phyloP scores from a whole-genome alignment of 768 basidiomycete genomes.

The Lactifluus rugatus region DNA sequence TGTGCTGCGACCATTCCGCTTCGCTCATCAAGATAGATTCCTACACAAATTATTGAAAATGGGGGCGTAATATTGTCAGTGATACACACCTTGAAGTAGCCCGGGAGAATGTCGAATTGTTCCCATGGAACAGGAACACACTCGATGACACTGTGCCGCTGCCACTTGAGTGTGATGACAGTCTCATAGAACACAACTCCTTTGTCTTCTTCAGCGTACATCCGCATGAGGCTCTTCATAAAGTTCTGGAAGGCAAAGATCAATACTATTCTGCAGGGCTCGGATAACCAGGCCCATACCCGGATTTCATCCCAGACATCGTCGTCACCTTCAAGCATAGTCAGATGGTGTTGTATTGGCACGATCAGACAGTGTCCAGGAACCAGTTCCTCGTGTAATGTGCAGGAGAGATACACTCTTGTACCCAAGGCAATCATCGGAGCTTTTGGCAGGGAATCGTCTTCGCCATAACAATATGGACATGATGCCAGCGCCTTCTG shows the following conservation, averaged over 20 bases:
- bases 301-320: constrained; percentile 97
- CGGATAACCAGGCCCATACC: constrained; percentile 38
- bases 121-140: constrained; percentile 89
- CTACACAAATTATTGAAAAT: constrained; percentile 29
- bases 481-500: constrained; percentile 84
- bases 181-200: constrained; percentile 96
- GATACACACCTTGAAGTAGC: constrained; percentile 74
- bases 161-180: constrained; percentile 73
- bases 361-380: constrained; percentile 92
- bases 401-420: constrained; percentile 84
- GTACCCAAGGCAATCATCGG: constrained; percentile 88
- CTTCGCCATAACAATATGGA: constrained; percentile 86
- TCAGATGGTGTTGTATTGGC: constrained; percentile 88
- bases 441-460: constrained; percentile 81
- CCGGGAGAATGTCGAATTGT: constrained; percentile 77
- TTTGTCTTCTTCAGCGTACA: constrained; percentile 88
- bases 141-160: constrained; percentile 90
- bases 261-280: background rate
- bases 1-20: constrained; percentile 97
- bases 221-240: constrained; percentile 91
- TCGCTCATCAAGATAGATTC: constrained; percentile 93
- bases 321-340: constrained; percentile 88
- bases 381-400: constrained; percentile 78
- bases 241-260: constrained; percentile 41
- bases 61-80: background rate